Percentiles rank a stretch among this genome's conserved stretches.
phyloP scores from a whole-genome alignment of 176 grass and related monocot species.

The Avena insularis region DNA sequence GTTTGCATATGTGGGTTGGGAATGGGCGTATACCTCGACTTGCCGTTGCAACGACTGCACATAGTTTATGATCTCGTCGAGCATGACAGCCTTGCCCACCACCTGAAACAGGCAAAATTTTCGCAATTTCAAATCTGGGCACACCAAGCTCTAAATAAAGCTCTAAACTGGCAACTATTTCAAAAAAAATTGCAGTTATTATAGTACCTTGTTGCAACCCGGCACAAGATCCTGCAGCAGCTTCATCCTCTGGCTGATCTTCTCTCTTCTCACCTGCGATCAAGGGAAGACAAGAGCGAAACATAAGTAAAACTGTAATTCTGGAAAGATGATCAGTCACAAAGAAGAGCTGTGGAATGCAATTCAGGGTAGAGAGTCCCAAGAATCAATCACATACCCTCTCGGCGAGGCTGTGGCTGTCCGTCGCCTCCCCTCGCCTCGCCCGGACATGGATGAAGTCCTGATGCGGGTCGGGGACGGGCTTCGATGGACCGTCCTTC shows the following conservation, averaged over 20 bases:
- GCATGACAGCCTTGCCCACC: conserved; percentile 98
- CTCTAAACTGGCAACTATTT: conserved; percentile 26
- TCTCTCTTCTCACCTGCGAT: conserved; percentile 95
- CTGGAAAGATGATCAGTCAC: neutral
- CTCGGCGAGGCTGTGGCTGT: conserved; percentile 98
- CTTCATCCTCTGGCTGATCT: conserved; percentile 99
- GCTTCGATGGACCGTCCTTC: conserved; percentile 59
- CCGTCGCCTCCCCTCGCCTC: conserved; percentile 93
- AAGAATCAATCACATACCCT: conserved; percentile 67
- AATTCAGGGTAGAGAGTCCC: neutral
- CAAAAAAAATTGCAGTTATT: too few species aligned
- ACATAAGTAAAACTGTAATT: conserved; percentile 2
- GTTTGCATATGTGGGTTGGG: conserved; percentile 10
- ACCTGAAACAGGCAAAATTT: conserved; percentile 78
- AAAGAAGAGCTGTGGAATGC: neutral
- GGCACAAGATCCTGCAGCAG: conserved; percentile 98
- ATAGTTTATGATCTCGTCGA: conserved; percentile 99
- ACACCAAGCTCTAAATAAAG: conserved; percentile 28
- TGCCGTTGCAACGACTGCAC: conserved; percentile 98
- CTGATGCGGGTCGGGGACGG: conserved; percentile 58
- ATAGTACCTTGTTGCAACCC: conserved; percentile 87
- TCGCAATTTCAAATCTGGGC: conserved; percentile 43
- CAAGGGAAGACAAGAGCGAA: neutral
- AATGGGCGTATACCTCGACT: conserved; percentile 81
- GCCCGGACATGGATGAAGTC: conserved; percentile 99